phyloP scores from a whole-genome alignment of 2,329 filamentous ascomycete genomes.

The Alternaria panax region DNA sequence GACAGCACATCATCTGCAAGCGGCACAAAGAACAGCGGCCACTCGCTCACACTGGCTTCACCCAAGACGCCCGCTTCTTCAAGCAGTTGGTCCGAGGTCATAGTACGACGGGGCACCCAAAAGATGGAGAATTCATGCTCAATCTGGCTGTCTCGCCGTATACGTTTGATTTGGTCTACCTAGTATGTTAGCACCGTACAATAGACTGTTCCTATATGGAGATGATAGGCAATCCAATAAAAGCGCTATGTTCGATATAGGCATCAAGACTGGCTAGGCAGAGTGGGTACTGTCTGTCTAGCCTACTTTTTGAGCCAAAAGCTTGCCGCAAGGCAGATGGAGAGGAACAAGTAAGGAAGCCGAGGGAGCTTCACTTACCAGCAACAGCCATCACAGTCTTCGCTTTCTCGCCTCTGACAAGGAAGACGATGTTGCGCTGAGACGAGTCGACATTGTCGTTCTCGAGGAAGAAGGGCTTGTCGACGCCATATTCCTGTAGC shows the following conservation, averaged over 20 bases:
- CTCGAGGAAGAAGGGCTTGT: slow-evolving; percentile 96
- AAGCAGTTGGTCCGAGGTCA: slow-evolving; percentile 88
- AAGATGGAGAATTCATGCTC: slow-evolving; percentile 97
- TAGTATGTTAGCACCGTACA: slow-evolving; percentile 58
- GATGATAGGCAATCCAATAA: slow-evolving; percentile 37
- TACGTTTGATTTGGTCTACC: slow-evolving; percentile 86
- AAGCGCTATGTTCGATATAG: slow-evolving; percentile 55
- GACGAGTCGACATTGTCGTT: slow-evolving; percentile 94
- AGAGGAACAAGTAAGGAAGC: slow-evolving; percentile 12
- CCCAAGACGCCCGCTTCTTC: slow-evolving; percentile 93
- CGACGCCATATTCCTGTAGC: slow-evolving; percentile 95
- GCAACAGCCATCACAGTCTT: slow-evolving; percentile 85
- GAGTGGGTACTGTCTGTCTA: slow-evolving; percentile 62
- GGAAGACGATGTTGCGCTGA: slow-evolving; percentile 93
- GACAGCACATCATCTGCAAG: slow-evolving; percentile 91
- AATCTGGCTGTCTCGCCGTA: slow-evolving; percentile 85
- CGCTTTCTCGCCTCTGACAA: slow-evolving; percentile 88
- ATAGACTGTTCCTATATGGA: slow-evolving; percentile 36
- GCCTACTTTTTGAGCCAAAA: slow-evolving; percentile 67
- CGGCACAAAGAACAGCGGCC: slow-evolving; percentile 88
- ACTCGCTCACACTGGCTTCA: slow-evolving; percentile 86
- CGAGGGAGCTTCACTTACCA: slow-evolving; percentile 64
- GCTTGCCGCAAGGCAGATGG: slow-evolving; percentile 3
- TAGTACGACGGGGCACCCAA: slow-evolving; percentile 90
- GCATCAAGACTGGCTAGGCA: slow-evolving; percentile 65